phyloP scores from a whole-genome alignment of 352 stramenopile species.

The Lagenidium sp. region DNA sequence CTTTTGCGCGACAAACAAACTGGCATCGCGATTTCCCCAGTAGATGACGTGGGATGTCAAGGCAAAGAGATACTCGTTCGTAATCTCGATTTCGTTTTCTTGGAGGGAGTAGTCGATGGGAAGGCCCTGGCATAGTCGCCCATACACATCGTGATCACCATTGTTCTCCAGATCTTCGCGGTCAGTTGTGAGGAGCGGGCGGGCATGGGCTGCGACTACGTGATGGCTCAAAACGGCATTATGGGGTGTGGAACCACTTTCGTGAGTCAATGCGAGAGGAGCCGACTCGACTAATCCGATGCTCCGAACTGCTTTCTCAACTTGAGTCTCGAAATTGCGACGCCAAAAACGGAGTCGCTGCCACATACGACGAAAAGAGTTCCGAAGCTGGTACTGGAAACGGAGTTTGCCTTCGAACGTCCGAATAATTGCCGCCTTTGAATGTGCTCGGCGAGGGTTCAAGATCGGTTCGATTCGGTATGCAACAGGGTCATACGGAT shows the following conservation, averaged over 20 bases:
- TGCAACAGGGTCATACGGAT: conserved; percentile 91
- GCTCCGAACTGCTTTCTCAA: conserved; percentile 52
- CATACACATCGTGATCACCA: conserved; percentile 33
- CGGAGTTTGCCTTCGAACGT: conserved; percentile 78
- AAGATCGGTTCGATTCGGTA: conserved; percentile 95
- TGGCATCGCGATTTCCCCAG: conserved; percentile 88
- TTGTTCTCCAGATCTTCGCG: conserved; percentile 11
- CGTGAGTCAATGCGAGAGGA: background rate
- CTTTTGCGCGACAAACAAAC: conserved; percentile 88
- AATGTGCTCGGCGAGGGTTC: conserved; percentile 57
- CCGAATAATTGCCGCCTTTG: conserved; percentile 78
- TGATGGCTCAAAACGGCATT: background rate
- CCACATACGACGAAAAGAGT: conserved; percentile 76
- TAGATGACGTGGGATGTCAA: conserved; percentile 90
- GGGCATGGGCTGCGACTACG: background rate
- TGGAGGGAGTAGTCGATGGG: conserved; percentile 88
- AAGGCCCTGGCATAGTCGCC: conserved; percentile 48
- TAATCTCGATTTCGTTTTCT: conserved; percentile 92
- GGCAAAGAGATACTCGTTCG: conserved; percentile 92
- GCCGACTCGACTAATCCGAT: conserved; percentile 59
- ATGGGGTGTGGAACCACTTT: background rate
- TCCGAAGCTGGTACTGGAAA: conserved; percentile 81
- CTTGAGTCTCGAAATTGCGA: conserved; percentile 65
- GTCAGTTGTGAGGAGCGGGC: conserved; percentile 5
- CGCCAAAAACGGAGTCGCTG: conserved; percentile 65